phyloP scores from a whole-genome alignment of 176 grass and related monocot species.

The Bothriochloa decipiens region DNA sequence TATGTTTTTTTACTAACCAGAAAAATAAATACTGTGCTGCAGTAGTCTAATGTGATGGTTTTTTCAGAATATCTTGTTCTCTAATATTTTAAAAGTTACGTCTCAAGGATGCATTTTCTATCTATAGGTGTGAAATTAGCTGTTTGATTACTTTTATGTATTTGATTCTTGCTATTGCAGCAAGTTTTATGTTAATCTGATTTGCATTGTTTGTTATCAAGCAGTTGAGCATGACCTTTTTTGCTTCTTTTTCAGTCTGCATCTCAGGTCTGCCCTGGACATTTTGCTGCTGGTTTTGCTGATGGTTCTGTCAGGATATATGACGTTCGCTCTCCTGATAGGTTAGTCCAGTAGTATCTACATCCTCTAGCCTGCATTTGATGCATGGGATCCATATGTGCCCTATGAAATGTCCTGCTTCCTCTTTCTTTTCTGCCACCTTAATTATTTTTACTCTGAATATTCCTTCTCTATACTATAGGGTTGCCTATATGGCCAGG shows the following conservation, averaged over 20 bases:
- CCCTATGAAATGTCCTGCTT: background rate
- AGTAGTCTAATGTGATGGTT: background rate
- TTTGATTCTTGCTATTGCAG: constrained; percentile 49
- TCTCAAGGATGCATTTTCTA: constrained; percentile 29
- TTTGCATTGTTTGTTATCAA: constrained; percentile 34
- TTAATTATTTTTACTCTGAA: constrained; percentile 17
- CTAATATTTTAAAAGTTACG: constrained; percentile 9
- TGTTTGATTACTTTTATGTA: constrained; percentile 51
- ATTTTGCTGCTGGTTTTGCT: constrained; percentile 82
- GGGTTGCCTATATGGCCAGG: constrained; percentile 64
- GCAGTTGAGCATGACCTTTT: constrained; percentile 5
- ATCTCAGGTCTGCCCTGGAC: constrained; percentile 69
- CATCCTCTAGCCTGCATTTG: constrained; percentile 26
- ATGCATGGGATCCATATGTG: constrained; percentile 27
- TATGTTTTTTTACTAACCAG: background rate
- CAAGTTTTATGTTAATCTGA: constrained; percentile 49
- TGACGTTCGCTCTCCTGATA: constrained; percentile 72
- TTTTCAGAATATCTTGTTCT: background rate
- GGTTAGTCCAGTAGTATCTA: constrained; percentile 51
- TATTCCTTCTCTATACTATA: constrained; percentile 43
- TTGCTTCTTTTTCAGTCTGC: constrained; percentile 66
- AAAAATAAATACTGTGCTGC: background rate
- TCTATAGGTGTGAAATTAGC: constrained; percentile 43
- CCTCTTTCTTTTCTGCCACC: constrained; percentile 17
- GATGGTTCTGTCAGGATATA: constrained; percentile 88